These are phyloP conservation scores for Phytophthora nicotianae DNA, from an alignment of 352 stramenopile genomes.

Conservation along the genomic window DNA sequence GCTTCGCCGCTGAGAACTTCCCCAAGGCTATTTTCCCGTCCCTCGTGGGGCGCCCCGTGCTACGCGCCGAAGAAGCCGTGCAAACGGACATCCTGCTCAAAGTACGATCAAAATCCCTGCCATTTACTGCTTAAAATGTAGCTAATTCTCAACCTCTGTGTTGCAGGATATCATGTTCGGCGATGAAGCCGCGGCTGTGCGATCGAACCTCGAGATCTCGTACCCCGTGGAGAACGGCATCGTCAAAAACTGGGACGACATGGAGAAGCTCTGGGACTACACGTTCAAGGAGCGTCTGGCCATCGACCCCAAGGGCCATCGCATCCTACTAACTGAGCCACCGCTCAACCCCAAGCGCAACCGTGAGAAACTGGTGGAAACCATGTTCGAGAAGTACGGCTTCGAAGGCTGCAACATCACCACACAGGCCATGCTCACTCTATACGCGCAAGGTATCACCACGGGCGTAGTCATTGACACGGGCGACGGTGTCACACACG, in stretches of 20 bases:
- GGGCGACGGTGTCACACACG: constrained; percentile 93
- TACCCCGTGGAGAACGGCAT: constrained; percentile 96
- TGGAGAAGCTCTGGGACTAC: constrained; percentile 98
- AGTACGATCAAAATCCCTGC: constrained; percentile 25
- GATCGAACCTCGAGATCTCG: constrained; percentile 87
- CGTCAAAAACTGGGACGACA: constrained; percentile 97
- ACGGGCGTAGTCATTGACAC: constrained; percentile 94
- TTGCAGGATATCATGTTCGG: constrained; percentile 95
- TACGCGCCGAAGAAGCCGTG: constrained; percentile 92
- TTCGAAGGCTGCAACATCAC: constrained; percentile 91
- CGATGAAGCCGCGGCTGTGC: constrained; percentile 90
- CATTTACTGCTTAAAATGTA: constrained; percentile 1
- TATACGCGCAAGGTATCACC: constrained; percentile 91
- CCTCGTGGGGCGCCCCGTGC: constrained; percentile 93
- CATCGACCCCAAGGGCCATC: constrained; percentile 73
- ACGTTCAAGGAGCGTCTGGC: constrained; percentile 93
- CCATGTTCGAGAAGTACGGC: constrained; percentile 95
- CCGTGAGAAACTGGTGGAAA: constrained; percentile 91
- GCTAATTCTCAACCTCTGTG: not conserved
- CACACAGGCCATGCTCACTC: constrained; percentile 93
- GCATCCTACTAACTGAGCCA: constrained; percentile 93
- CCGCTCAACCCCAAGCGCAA: constrained; percentile 93
- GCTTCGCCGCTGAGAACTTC: constrained; percentile 96
- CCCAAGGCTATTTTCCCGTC: constrained; percentile 94
- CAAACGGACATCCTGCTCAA: constrained; percentile 88